Evolutionary conservation across 129 eudicot genomes (phyloP).

Genomic region (Saposhnikovia divaricata): DNA sequence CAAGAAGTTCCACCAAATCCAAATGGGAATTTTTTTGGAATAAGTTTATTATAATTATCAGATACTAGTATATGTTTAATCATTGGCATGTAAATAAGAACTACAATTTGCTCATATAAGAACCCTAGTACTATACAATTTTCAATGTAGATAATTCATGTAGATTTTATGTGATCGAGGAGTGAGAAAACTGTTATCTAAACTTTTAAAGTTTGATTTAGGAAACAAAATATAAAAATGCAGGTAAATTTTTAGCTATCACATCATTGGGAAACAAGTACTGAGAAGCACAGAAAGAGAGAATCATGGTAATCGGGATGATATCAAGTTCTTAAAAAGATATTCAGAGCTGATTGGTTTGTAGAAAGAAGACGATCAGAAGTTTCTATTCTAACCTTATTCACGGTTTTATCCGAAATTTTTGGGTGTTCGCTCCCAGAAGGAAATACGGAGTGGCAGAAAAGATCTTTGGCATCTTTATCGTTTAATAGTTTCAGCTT

Average conservation of each 20-base stretch:
- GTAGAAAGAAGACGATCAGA: neutral
- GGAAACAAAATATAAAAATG: neutral
- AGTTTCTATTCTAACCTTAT: constrained; percentile 25
- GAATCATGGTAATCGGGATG: neutral
- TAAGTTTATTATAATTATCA: neutral
- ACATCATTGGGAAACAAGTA: neutral
- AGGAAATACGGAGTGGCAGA: constrained; percentile 31
- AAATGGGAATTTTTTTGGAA: neutral
- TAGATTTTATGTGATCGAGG: neutral
- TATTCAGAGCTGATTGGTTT: neutral
- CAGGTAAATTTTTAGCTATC: neutral
- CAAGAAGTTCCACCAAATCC: neutral
- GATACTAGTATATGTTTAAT: neutral
- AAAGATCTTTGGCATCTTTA: constrained; percentile 33
- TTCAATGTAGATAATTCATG: neutral
- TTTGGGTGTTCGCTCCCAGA: constrained; percentile 2
- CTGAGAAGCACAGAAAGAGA: neutral
- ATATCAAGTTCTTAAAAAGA: neutral
- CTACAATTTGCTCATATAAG: neutral
- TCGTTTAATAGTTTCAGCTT: constrained; percentile 27
- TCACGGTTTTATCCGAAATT: constrained; percentile 31
- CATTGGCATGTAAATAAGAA: neutral
- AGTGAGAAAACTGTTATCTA: neutral
- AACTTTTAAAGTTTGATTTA: neutral
- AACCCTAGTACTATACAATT: neutral